Evolutionary conservation across 2,329 filamentous ascomycete species (phyloP).

Genomic region (Pyrenophora teres): DNA sequence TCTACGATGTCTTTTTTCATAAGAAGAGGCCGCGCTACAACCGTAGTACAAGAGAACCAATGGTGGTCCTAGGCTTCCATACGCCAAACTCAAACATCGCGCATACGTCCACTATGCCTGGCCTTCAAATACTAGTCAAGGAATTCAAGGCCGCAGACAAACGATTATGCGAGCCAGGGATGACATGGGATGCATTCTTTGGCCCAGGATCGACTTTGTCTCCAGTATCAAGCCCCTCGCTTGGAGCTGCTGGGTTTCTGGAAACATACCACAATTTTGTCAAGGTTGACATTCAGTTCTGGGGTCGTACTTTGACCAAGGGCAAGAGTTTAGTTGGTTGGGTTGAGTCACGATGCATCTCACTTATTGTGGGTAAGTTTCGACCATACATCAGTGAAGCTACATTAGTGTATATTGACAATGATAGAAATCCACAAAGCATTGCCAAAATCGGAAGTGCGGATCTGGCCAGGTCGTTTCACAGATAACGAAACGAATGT

Average conservation of each 20-base stretch:
- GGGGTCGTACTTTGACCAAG: constrained; percentile 62
- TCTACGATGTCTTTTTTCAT: constrained; percentile 64
- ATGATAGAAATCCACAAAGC: constrained; percentile 59
- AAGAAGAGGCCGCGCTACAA: constrained; percentile 52
- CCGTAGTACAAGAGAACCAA: constrained; percentile 62
- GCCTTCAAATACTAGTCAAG: constrained; percentile 56
- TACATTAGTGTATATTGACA: constrained; percentile 2
- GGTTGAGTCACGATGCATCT: constrained; percentile 65
- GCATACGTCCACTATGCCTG: constrained; percentile 58
- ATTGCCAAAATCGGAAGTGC: constrained; percentile 57
- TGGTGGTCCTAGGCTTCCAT: constrained; percentile 68
- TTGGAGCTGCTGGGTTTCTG: constrained; percentile 54
- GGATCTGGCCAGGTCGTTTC: constrained; percentile 68
- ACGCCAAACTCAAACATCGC: constrained; percentile 66
- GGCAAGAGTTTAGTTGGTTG: constrained; percentile 64
- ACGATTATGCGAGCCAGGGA: constrained; percentile 42
- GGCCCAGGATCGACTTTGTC: not conserved
- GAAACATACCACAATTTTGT: constrained; percentile 59
- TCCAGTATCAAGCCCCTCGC: not conserved
- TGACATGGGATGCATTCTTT: constrained; percentile 41
- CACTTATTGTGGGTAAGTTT: constrained; percentile 61
- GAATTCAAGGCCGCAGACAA: constrained; percentile 58
- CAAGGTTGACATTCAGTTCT: constrained; percentile 67
- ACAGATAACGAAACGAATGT: constrained; percentile 29
- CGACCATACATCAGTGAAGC: too few species aligned